Conservation (phyloP, 257 asterid species). For the Salvia splendens region DNA sequence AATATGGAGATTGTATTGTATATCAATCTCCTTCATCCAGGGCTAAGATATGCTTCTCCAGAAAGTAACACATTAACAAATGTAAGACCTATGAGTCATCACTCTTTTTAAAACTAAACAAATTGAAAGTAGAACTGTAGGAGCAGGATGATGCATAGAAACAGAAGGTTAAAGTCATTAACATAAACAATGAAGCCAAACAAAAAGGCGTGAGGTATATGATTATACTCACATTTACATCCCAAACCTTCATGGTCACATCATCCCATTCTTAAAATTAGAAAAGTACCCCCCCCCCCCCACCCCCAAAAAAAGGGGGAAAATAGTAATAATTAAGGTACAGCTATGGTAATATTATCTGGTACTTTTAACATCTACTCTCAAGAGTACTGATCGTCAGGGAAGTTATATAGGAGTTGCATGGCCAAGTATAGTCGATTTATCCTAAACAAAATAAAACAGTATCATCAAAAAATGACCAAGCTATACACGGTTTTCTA, state of each 20-base stretch:
- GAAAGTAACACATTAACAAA: neutral
- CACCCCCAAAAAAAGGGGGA: neutral
- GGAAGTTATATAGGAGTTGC: neutral
- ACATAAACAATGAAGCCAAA: no score
- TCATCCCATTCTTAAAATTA: neutral
- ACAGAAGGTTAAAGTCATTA: no score
- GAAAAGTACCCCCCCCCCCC: neutral
- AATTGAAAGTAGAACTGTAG: no score
- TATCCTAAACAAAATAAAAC: neutral
- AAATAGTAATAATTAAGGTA: neutral
- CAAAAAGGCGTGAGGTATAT: no score
- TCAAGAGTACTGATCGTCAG: neutral
- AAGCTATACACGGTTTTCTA: neutral
- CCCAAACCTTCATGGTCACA: constrained; percentile 3
- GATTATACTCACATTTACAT: neutral
- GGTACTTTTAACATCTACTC: constrained; percentile 21
- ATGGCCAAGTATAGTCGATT: neutral
- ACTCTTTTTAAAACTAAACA: no score
- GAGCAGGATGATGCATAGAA: no score
- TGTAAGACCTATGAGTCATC: no score
- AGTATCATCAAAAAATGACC: neutral
- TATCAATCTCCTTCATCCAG: neutral
- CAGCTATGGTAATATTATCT: neutral
- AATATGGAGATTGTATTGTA: neutral
- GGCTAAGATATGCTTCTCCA: neutral